Conservation (phyloP, 2,329 filamentous ascomycete genomes). For the Diaporthe caulivora region DNA sequence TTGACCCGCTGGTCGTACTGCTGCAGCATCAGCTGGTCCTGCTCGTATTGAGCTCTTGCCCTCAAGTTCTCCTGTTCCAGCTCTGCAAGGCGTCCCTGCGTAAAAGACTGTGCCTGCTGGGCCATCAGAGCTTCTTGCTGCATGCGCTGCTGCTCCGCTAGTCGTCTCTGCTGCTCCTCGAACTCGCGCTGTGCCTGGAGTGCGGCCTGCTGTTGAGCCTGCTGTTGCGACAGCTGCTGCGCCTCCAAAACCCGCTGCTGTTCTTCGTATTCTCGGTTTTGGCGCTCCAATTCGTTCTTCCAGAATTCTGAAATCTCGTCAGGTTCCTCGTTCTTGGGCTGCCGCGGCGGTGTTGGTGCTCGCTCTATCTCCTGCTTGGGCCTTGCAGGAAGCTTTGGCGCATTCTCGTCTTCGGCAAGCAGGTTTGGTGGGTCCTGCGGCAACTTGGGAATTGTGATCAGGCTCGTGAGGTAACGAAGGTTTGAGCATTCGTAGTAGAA, state of each 20-base stretch:
- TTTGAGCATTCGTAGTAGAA: conserved; percentile 99
- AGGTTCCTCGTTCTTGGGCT: conserved; percentile 80
- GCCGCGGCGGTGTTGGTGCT: conserved; percentile 76
- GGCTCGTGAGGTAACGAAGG: conserved; percentile 92
- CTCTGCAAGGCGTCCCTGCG: conserved; percentile 94
- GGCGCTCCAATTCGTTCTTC: conserved; percentile 90
- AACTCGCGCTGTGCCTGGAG: conserved; percentile 94
- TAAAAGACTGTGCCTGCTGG: conserved; percentile 93
- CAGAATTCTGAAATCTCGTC: conserved; percentile 98
- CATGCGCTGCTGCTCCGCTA: conserved; percentile 89
- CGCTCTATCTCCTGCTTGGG: conserved; percentile 80
- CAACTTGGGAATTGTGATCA: conserved; percentile 96
- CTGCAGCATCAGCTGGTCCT: conserved; percentile 96
- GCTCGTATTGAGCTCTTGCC: conserved; percentile 93
- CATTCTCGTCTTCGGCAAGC: conserved; percentile 84
- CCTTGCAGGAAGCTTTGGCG: conserved; percentile 84
- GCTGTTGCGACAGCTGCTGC: conserved; percentile 84
- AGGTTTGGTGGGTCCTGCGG: conserved; percentile 94
- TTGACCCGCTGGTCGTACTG: conserved; percentile 97
- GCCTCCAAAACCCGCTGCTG: conserved; percentile 91
- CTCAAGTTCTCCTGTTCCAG: conserved; percentile 95
- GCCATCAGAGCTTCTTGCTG: conserved; percentile 91
- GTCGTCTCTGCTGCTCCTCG: conserved; percentile 89
- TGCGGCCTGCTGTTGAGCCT: conserved; percentile 84
- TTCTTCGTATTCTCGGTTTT: conserved; percentile 94